These are phyloP conservation scores for Cladorrhinum sp. DNA, from an alignment of 2,329 filamentous ascomycete species.

Conservation along the genomic window DNA sequence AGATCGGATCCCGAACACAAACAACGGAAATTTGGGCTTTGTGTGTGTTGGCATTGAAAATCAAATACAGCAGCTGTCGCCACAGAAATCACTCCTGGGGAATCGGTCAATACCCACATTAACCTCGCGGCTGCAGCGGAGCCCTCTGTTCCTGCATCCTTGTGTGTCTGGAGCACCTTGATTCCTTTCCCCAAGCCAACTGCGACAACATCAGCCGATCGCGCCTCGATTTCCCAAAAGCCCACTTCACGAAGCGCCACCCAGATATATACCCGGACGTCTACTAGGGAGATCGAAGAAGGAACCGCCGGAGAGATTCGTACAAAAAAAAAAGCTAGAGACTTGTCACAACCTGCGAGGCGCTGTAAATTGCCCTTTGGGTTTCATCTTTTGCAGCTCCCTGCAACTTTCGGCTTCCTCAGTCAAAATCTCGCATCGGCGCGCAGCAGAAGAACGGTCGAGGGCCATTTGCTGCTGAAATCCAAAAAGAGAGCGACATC, in stretches of 20 bases:
- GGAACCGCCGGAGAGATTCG: background rate
- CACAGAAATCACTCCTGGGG: conserved; percentile 8
- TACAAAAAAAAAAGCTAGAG: background rate
- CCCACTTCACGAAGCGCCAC: background rate
- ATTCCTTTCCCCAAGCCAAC: background rate
- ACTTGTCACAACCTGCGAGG: background rate
- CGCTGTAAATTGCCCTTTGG: background rate
- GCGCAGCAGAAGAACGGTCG: background rate
- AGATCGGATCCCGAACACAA: background rate
- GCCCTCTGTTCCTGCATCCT: conserved; percentile 1
- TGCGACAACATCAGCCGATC: conserved; percentile 2
- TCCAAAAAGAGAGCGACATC: background rate
- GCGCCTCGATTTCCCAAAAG: background rate
- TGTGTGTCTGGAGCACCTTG: background rate
- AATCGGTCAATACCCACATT: conserved; percentile 9
- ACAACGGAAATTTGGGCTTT: background rate
- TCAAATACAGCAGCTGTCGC: conserved; percentile 5
- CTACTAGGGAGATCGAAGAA: background rate
- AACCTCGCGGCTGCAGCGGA: conserved; percentile 6
- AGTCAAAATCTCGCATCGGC: background rate
- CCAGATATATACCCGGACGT: background rate
- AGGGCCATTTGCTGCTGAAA: conserved; percentile 2
- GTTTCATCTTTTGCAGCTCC: background rate
- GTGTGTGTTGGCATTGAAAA: conserved; percentile 2
- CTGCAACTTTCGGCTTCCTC: background rate